Evolutionary conservation across 805 yeast species (phyloP).

Genomic region (Candida nitratophila): DNA sequence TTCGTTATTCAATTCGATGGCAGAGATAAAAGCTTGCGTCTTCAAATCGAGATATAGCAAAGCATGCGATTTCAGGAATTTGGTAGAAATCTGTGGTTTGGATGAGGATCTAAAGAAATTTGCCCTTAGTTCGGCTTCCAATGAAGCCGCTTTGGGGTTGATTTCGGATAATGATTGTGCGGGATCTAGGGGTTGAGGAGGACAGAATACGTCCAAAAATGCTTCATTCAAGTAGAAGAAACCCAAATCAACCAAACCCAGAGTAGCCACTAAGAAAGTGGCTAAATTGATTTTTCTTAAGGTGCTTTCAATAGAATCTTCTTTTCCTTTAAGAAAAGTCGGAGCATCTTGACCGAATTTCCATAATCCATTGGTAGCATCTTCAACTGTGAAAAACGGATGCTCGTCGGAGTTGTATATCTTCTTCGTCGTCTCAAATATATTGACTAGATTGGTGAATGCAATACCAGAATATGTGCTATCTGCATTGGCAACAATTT

Average conservation of each 20-base stretch:
- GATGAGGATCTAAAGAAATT: conserved; percentile 4
- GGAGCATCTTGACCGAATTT: conserved; percentile 56
- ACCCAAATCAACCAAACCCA: conserved; percentile 82
- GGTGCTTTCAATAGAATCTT: conserved; percentile 55
- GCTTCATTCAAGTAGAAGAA: conserved; percentile 79
- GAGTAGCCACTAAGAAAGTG: conserved; percentile 79
- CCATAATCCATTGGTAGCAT: conserved; percentile 69
- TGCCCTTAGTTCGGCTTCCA: conserved; percentile 1
- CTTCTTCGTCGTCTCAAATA: conserved; percentile 71
- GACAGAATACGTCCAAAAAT: conserved; percentile 83
- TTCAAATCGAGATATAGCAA: conserved; percentile 77
- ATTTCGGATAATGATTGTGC: conserved; percentile 26
- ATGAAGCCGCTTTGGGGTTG: conserved; percentile 10
- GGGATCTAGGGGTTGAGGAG: conserved; percentile 52
- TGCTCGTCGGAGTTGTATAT: conserved; percentile 61
- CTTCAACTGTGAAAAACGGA: conserved; percentile 64
- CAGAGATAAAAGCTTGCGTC: conserved; percentile 92
- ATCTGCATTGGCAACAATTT: conserved; percentile 57
- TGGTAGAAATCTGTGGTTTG: conserved; percentile 18
- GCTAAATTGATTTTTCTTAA: conserved; percentile 82
- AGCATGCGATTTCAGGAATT: conserved; percentile 72
- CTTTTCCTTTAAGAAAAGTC: conserved; percentile 48
- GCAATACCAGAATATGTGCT: conserved; percentile 52
- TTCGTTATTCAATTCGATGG: conserved; percentile 43
- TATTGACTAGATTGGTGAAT: conserved; percentile 61